Base-by-base conservation (phyloP, 805 yeast species). In the Blastobotrys parvus region DNA sequence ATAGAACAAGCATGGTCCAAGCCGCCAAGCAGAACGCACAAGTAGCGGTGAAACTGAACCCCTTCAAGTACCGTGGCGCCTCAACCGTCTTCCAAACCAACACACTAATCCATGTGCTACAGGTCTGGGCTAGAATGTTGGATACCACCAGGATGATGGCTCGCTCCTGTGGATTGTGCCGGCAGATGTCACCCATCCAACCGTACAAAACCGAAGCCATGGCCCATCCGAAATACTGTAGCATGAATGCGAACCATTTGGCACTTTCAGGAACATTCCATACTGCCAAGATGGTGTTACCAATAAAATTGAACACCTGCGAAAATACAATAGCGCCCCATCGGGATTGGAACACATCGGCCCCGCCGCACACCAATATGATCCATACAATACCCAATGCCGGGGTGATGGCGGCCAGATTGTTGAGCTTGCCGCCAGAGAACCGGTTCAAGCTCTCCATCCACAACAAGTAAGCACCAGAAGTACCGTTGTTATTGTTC, bases 401-500 rank as follows among this genome's bases (percentile, higher is more conserved):
- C 1, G 83, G 82, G 0, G 83, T 76, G 15, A 75, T 49, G 2
- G 78, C 69, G 10, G 78, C 64, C 38, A 74, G 60, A 44, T 76
- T 65, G 52, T 78, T 76, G 17, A 77, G 59, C 45, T 63, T 61
- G 1, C 67, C 69, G 35, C 68, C 62, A 0, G 69, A 54, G 53
- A 69, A 77, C 29, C 64, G 62, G 37, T 65, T 56, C 17, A 72
- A 61, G 3, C 77, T 64, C 48, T 74, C 67, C 39, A 82, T 67
- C 89, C 89, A 81, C 45, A 82, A 63, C 3, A 74, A 59, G 53
- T 72, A 78, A 8, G 78, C 68, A 11, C 82, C 82, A 38, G 76
- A 67, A 16, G 71, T 64, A 2, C 75, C 71, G 47, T 76, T 77
- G 31, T 45, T 51, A 42, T 50, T 75, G 61, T 80, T 79, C 78